Evolutionary conservation across 1,284 basidiomycete genomes (phyloP).

Genomic region (Ustilago lituana): DNA sequence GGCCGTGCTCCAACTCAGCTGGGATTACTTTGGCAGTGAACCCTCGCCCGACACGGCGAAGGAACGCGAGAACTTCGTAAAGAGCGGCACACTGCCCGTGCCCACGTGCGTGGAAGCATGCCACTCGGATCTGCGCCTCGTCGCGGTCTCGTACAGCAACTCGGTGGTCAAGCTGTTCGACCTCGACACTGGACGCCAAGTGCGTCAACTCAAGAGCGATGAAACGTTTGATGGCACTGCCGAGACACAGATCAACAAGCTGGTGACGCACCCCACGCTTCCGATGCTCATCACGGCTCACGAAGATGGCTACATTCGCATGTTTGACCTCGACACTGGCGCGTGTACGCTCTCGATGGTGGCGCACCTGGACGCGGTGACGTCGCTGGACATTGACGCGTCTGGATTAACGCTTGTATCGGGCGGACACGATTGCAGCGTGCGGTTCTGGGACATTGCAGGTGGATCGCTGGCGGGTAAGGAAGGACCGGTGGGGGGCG

Average conservation of each 20-base stretch:
- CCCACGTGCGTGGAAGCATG: constrained; percentile 85
- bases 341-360: constrained; percentile 84
- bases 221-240: constrained; percentile 72
- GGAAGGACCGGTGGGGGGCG: constrained; percentile 5
- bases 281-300: constrained; percentile 87
- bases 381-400: constrained; percentile 86
- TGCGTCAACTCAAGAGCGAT: constrained; percentile 76
- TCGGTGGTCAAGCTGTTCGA: constrained; percentile 89
- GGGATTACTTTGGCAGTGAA: constrained; percentile 75
- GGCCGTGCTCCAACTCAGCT: constrained; percentile 71
- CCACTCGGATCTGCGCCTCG: constrained; percentile 69
- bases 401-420: constrained; percentile 87
- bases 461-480: constrained; percentile 59
- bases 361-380: constrained; percentile 90
- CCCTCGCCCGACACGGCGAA: constrained; percentile 59
- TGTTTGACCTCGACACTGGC: constrained; percentile 87
- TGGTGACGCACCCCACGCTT: constrained; percentile 90
- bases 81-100: constrained; percentile 68
- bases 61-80: constrained; percentile 67
- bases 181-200: constrained; percentile 83
- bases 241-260: constrained; percentile 84
- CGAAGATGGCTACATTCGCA: constrained; percentile 90
- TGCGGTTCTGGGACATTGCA: constrained; percentile 94
- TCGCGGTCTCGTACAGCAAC: constrained; percentile 84
- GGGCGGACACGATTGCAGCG: constrained; percentile 89